Conservation (phyloP, 306 rosid species). For the Vicia sativa region DNA sequence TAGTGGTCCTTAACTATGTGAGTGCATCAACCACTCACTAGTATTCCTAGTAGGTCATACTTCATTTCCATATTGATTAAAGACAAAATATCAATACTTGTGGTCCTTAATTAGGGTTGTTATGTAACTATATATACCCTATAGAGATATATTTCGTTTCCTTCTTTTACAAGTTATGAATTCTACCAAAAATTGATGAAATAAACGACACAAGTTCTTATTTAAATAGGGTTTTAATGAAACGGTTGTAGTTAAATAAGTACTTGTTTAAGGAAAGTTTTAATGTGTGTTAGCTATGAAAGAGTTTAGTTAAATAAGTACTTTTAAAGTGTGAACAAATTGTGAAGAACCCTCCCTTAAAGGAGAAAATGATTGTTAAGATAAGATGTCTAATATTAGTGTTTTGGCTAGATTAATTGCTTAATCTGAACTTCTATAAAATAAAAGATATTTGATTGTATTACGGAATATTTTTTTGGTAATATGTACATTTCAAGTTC, state of each 20-base stretch:
- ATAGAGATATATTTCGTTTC: neutral
- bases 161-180: neutral
- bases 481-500: no score
- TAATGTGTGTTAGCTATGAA: no score
- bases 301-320: no score
- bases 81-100: neutral
- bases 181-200: no score
- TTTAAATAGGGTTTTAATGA: no score
- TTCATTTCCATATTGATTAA: neutral
- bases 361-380: neutral
- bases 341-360: neutral
- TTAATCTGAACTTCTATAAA: no score
- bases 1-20: constrained; percentile 16
- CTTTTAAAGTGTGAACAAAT: neutral
- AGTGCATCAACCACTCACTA: constrained; percentile 3
- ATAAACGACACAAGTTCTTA: no score
- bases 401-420: neutral
- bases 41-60: neutral
- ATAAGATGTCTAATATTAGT: neutral
- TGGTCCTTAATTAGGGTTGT: constrained; percentile 1
- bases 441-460: no score
- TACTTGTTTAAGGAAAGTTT: no score
- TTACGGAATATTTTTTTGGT: no score
- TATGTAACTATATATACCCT: no score
- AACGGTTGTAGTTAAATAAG: no score